These are phyloP conservation scores for Trichosporon coremiiforme DNA, from an alignment of 1,284 basidiomycete genomes.

Conservation along the genomic window DNA sequence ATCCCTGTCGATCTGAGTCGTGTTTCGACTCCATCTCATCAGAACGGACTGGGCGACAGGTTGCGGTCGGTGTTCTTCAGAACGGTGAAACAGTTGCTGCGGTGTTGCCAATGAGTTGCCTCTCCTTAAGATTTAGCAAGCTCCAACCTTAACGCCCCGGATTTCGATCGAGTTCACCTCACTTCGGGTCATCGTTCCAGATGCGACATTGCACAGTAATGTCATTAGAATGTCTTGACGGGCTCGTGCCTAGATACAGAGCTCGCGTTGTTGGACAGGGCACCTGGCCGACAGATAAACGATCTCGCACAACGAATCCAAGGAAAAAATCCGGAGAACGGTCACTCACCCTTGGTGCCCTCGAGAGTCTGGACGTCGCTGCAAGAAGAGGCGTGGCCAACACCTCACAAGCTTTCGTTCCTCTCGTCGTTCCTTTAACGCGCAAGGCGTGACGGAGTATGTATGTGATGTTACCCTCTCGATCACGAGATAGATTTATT, in stretches of 20 bases:
- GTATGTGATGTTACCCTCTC: conserved; percentile 8
- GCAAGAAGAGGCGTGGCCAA: neutral
- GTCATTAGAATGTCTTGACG: neutral
- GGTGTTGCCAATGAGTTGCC: neutral
- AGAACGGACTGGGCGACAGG: no score
- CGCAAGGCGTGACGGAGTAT: conserved; percentile 15
- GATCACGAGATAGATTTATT: conserved; percentile 2
- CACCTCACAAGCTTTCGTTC: conserved; percentile 13
- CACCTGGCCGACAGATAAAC: neutral
- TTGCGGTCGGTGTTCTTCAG: no score
- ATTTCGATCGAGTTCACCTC: neutral
- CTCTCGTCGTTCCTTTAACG: conserved; percentile 3
- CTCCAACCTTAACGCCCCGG: conserved; percentile 2
- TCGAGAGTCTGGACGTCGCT: neutral
- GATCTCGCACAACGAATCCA: neutral
- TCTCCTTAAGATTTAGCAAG: neutral
- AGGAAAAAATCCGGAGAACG: neutral
- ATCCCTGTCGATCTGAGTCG: no score
- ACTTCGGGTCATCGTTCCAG: neutral
- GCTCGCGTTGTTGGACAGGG: neutral
- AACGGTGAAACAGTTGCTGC: no score
- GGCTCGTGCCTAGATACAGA: conserved; percentile 5
- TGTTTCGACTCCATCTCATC: no score
- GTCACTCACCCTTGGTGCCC: neutral
- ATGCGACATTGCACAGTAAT: neutral